Evolutionary conservation across 176 grass and related monocot species (phyloP).

Genomic region (Luzula sylvatica): DNA sequence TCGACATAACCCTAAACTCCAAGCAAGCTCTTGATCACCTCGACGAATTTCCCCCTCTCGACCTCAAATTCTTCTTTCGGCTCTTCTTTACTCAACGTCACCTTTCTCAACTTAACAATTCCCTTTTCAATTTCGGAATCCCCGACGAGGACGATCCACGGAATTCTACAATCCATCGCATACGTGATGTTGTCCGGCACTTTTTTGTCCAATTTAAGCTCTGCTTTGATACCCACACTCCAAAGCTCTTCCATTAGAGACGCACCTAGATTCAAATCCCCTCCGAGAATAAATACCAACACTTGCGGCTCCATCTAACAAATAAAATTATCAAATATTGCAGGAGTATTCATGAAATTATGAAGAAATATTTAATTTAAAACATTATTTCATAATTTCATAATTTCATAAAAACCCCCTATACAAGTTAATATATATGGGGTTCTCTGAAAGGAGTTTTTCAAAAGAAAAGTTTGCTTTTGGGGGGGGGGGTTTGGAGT

Average conservation of each 20-base stretch:
- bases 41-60: no score
- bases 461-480: no score
- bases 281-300: constrained; percentile 76
- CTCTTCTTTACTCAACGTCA: constrained; percentile 39
- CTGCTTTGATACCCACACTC: constrained; percentile 81
- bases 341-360: no score
- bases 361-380: not conserved
- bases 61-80: not conserved
- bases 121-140: constrained; percentile 38
- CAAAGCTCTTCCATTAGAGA: constrained; percentile 62
- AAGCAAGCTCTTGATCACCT: no score
- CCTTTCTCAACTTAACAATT: constrained; percentile 68
- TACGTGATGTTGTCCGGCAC: constrained; percentile 59
- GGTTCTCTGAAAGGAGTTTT: no score
- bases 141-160: constrained; percentile 78
- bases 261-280: constrained; percentile 60
- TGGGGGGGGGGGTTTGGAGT: no score
- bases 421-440: no score
- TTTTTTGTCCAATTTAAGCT: constrained; percentile 71
- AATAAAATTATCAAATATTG: not conserved
- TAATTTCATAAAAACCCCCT: no score
- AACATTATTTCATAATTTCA: no score
- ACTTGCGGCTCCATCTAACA: constrained; percentile 63
- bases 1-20: no score
- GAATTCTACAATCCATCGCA: constrained; percentile 42